These are phyloP conservation scores for Canna indica DNA, from an alignment of 176 grass and related monocot species.

Conservation along the genomic window DNA sequence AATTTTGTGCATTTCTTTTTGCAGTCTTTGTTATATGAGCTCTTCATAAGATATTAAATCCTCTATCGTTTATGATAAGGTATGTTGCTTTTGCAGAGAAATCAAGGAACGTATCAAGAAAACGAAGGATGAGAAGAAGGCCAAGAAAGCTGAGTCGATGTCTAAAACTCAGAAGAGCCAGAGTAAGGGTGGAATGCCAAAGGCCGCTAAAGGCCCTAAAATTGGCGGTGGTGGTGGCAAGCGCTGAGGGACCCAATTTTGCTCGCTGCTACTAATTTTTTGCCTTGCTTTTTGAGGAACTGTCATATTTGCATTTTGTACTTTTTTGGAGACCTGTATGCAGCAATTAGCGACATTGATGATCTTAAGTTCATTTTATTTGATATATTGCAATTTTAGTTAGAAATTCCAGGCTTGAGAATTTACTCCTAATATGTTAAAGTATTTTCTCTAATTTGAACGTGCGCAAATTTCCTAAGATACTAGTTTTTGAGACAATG, in stretches of 20 bases:
- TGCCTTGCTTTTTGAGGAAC: not conserved
- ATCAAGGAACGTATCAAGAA: constrained; percentile 15
- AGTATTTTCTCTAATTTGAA: too few species aligned
- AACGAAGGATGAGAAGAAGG: constrained; percentile 14
- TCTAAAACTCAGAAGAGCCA: constrained; percentile 2
- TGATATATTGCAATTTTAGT: not conserved
- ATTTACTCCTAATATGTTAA: too few species aligned
- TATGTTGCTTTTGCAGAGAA: constrained; percentile 2
- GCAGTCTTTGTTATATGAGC: too few species aligned
- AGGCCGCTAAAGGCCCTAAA: not conserved
- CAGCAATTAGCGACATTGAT: not conserved
- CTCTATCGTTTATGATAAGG: not conserved
- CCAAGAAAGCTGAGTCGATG: constrained; percentile 1
- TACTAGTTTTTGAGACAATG: too few species aligned
- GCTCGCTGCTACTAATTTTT: too few species aligned
- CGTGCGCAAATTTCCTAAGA: too few species aligned
- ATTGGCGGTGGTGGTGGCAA: constrained; percentile 12
- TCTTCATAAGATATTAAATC: too few species aligned
- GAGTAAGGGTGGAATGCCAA: not conserved
- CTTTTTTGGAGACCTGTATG: not conserved
- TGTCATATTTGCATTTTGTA: not conserved
- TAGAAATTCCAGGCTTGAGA: too few species aligned
- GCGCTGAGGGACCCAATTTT: not conserved
- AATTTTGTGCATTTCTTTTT: too few species aligned
- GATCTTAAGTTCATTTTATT: not conserved